Percentiles rank a stretch among this genome's conserved stretches.
Evolutionary conservation across 1,139 yeast genomes (phyloP).

Genomic region (Meyerozyma elateridarum): DNA sequence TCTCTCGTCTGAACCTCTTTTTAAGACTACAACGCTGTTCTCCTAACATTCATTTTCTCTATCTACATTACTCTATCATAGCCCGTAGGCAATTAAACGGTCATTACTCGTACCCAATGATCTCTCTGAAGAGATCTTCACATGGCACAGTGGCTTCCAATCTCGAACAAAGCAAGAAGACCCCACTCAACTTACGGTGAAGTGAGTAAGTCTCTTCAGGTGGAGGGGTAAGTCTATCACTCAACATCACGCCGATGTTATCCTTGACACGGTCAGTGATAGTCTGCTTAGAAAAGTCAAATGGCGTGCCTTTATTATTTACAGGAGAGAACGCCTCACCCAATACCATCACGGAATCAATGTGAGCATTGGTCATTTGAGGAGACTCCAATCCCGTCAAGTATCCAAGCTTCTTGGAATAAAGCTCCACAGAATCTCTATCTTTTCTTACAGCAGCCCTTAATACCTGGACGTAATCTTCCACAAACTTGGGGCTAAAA

Average conservation of each 20-base stretch:
- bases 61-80: too few species aligned
- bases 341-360: conserved; percentile 82
- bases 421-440: conserved; percentile 56
- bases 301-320: conserved; percentile 44
- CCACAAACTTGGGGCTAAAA: conserved; percentile 62
- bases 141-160: conserved; percentile 82
- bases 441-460: conserved; percentile 76
- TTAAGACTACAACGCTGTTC: too few species aligned
- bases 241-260: conserved; percentile 82
- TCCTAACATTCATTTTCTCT: too few species aligned
- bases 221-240: conserved; percentile 91
- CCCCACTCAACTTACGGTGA: conserved; percentile 93
- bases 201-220: conserved; percentile 97
- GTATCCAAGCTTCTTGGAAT: conserved; percentile 76
- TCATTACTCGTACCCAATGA: conserved; percentile 47
- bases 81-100: too few species aligned
- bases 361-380: conserved; percentile 86
- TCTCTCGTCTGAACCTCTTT: too few species aligned
- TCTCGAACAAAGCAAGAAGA: conserved; percentile 83
- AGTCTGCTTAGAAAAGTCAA: conserved; percentile 78
- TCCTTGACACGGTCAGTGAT: conserved; percentile 88
- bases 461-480: conserved; percentile 64
- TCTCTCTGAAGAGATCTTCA: conserved; percentile 68
- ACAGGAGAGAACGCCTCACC: conserved; percentile 85
- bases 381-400: conserved; percentile 86